Conservation (phyloP, 1,284 basidiomycete species). For the Trichosporon faecale region DNA sequence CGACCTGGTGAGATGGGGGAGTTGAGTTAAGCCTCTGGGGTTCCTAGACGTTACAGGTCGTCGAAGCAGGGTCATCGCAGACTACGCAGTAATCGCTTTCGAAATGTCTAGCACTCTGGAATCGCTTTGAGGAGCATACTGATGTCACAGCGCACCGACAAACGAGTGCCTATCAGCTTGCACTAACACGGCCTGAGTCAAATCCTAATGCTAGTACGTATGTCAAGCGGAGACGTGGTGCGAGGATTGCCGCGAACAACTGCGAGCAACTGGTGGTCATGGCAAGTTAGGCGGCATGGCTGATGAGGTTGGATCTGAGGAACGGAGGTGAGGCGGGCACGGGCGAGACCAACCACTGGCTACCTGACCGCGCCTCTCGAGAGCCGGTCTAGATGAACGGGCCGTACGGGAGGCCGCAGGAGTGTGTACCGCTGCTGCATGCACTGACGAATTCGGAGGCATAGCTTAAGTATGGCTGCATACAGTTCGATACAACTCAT, state of each 20-base stretch:
- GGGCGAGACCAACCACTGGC: background rate
- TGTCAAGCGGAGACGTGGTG: background rate
- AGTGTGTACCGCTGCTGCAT: background rate
- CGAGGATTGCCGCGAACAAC: background rate
- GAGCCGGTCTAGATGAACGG: too few species aligned
- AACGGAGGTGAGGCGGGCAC: background rate
- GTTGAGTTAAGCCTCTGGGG: background rate
- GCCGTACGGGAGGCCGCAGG: too few species aligned
- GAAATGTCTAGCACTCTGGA: background rate
- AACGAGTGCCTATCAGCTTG: background rate
- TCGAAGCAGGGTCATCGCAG: background rate
- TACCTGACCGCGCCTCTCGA: background rate
- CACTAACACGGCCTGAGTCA: background rate
- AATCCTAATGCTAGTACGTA: background rate
- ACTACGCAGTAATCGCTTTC: background rate
- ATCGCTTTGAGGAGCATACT: background rate
- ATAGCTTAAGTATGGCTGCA: background rate
- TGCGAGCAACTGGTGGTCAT: too few species aligned
- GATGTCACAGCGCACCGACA: background rate
- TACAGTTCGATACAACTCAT: background rate
- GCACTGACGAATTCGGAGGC: background rate
- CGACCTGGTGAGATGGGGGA: background rate
- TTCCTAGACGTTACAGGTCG: constrained; percentile 1
- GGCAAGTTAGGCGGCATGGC: too few species aligned
- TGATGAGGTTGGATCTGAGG: background rate